phyloP scores from a whole-genome alignment of 2,329 filamentous ascomycete genomes.

The Epichloe gansuensis region DNA sequence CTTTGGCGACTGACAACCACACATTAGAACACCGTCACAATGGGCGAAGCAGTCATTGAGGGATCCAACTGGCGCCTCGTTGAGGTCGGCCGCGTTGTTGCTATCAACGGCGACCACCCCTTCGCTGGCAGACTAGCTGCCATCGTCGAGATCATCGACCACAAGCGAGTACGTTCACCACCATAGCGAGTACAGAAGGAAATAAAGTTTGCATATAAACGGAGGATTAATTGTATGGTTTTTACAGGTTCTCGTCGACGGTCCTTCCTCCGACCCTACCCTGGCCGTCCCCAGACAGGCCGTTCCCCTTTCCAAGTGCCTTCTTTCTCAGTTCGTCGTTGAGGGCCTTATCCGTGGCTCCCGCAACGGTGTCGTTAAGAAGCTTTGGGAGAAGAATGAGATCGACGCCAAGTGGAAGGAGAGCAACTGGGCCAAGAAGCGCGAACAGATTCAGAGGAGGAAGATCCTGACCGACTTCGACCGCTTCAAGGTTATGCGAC shows the following conservation, averaged over 20 bases:
- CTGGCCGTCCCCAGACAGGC: slow-evolving; percentile 78
- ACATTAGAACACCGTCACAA: slow-evolving; percentile 51
- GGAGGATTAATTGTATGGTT: slow-evolving; percentile 4
- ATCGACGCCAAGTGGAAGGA: slow-evolving; percentile 90
- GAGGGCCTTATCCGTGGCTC: slow-evolving; percentile 74
- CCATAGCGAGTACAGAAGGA: background rate
- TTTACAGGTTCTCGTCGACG: slow-evolving; percentile 82
- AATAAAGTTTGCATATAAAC: background rate
- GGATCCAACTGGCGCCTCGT: slow-evolving; percentile 86
- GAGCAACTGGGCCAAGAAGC: slow-evolving; percentile 91
- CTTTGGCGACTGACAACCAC: slow-evolving; percentile 20
- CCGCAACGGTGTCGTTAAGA: slow-evolving; percentile 72
- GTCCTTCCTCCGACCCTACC: slow-evolving; percentile 71
- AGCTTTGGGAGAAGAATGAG: slow-evolving; percentile 80
- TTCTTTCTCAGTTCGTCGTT: slow-evolving; percentile 84
- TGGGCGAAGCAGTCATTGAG: slow-evolving; percentile 74
- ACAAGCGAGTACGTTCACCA: slow-evolving; percentile 92
- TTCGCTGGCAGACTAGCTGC: slow-evolving; percentile 77
- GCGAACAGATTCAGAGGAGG: slow-evolving; percentile 73
- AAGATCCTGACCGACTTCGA: slow-evolving; percentile 94
- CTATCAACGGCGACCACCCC: slow-evolving; percentile 70
- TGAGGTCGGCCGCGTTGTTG: slow-evolving; percentile 94
- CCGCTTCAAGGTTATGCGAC: slow-evolving; percentile 98
- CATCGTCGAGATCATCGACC: slow-evolving; percentile 99
- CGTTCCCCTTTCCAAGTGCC: slow-evolving; percentile 66